Evolutionary conservation across 208 protist genomes (phyloP), one percentile per base, ranked within the genome.

Genomic region (Vickermania spadyakhi): DNA sequence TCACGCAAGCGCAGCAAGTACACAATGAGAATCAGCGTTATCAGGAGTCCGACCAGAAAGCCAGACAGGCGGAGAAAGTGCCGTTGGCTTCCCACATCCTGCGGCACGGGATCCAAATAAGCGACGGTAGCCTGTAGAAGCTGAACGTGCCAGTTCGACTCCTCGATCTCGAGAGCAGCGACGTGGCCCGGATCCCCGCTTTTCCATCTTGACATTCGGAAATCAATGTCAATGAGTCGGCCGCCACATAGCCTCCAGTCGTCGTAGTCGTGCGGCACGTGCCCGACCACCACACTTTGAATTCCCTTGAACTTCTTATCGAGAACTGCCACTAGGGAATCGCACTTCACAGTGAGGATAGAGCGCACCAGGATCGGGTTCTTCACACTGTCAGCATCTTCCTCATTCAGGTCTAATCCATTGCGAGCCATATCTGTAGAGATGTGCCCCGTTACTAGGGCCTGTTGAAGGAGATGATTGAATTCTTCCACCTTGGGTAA

Each of bases 131-230:
- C 76, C 64, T 91, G 81, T 22, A 94, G 75, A 18, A 94, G 66
- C 59, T 86, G 74, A 30, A 80, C 63, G 58, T 91, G 79, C 66
- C 84, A 88, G 54, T 71, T 72, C n/a, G 58, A 53, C 50, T 89
- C 80, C 51, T 91, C 80, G 56, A 93, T 90, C 70, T 91, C 81
- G 0, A 96, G 73, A 26, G 84, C 89, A 11, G 85, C 89, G 26
- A 93, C 85, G 59, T 90, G 82, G 2, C 84, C 88, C 13, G 82
- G 84, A 67, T 90, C 79, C 18, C 86, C 89, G 41, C 90, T 89
- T 66, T 92, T 96, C 86, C 89, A 91, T 13, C 85, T 77, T 56
- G 85, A 93, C 56, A 96, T 66, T 50, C 84, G 85, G 75, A 96
- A 92, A 66, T 96, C 90, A 51, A 96, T 86, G 58, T 84, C 84